Conservation (phyloP, 2,329 filamentous ascomycete species). For the Chaetomium globosum region DNA sequence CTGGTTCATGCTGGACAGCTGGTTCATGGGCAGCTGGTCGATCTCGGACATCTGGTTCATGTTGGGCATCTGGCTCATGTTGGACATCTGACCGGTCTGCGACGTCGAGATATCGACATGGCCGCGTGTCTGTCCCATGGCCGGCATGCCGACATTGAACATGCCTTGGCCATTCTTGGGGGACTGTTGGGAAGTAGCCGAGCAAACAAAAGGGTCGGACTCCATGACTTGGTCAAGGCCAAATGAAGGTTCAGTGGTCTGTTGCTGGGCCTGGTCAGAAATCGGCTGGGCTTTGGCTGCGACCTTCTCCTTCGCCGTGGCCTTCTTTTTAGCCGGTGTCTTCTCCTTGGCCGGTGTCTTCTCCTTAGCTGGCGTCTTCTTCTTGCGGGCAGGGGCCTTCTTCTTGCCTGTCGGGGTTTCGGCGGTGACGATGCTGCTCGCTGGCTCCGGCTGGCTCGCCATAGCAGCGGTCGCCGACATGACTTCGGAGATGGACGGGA, state of each 20-base stretch:
- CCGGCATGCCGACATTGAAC: not conserved
- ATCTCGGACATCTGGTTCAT: slow-evolving; percentile 3
- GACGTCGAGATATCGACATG: not conserved
- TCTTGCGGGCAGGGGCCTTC: slow-evolving; percentile 16
- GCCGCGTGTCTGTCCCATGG: not conserved
- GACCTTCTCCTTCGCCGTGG: slow-evolving; percentile 4
- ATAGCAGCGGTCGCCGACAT: not conserved
- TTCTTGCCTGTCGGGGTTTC: slow-evolving; percentile 10
- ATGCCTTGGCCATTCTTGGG: slow-evolving; percentile 8
- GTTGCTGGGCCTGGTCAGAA: slow-evolving; percentile 1
- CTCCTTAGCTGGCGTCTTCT: not conserved
- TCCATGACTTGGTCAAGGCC: slow-evolving; percentile 20
- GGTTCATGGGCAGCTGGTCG: no score
- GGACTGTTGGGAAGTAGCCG: not conserved
- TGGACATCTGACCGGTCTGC: not conserved
- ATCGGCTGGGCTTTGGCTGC: not conserved
- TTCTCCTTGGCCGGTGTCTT: not conserved
- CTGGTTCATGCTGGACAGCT: not conserved
- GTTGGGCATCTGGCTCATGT: not conserved
- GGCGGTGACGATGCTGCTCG: not conserved
- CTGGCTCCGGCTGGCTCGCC: not conserved
- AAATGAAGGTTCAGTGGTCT: slow-evolving; percentile 1
- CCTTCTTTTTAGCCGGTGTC: not conserved
- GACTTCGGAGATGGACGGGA: slow-evolving; percentile 17
- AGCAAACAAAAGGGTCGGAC: slow-evolving; percentile 19